Evolutionary conservation across 192 early-diverging fungal species (phyloP), one percentile per base, ranked within the genome.

Genomic region (Umbelopsis vinacea): DNA sequence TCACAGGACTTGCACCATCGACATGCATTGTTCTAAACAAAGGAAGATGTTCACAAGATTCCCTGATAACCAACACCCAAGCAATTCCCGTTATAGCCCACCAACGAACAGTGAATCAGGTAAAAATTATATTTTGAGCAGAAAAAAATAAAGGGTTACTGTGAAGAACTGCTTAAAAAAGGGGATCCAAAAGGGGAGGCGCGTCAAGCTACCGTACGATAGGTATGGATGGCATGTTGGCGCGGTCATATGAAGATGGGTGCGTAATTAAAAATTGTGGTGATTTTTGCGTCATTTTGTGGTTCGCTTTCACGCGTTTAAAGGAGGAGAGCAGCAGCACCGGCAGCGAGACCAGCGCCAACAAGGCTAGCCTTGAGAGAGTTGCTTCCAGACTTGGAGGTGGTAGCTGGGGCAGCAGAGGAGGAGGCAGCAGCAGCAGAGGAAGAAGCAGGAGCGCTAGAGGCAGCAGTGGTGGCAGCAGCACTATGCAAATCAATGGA

Each of bases 311-410:
- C 33, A 12, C 11, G 6, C 8, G 40, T 43, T 43, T 63, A 63
- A 22, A 63, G 26, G 33, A 63, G 33, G 12, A 63, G 33, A 14
- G 57, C 57, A 33, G 26, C 57, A 26, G 57, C 57, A 37, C 57
- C 57, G 33, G 57, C 57, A 63, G 35, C 57, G 24, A 63, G 26
- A 63, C 57, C 57, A 63, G 33, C 57, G 35, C 57, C 57, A 63
- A 15, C 48, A 21, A 50, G 11, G 15, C 48, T 15, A 50, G 48
- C 48, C 48, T 50, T 19, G 35, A 46, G 46, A 37, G 55, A 4
- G 26, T 63, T 11, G 46, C 38, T 1, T 21, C 47, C 23, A 40
- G 40, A 48, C 12, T 45, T 33, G 19, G 19, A 4, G 4, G 38
- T 21, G 24, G 60, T 6, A n/a, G 74, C 22, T 29, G 60, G 48